Evolutionary conservation across 176 grass and related monocot genomes (phyloP).

Genomic region (Triticum aestivum): DNA sequence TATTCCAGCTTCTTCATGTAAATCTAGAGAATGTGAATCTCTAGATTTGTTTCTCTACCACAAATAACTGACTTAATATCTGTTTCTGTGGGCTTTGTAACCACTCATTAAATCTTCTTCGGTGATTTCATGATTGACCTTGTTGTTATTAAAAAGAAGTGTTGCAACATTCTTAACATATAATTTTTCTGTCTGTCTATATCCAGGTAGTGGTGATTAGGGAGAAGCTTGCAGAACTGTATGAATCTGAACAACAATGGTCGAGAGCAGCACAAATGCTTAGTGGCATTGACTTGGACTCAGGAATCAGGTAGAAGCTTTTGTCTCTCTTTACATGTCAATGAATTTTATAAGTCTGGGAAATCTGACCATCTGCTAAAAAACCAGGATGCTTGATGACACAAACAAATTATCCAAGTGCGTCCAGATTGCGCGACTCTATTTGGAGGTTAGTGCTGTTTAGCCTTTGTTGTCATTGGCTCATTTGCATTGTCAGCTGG

Average conservation of each 20-base stretch:
- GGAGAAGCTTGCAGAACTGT: slow-evolving; percentile 95
- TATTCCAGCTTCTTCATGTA: not conserved
- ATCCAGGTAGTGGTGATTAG: slow-evolving; percentile 87
- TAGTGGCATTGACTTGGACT: slow-evolving; percentile 98
- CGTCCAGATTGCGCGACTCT: slow-evolving; percentile 92
- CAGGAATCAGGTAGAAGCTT: slow-evolving; percentile 78
- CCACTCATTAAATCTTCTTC: not conserved
- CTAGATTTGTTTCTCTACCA: not conserved
- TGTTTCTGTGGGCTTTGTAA: not conserved
- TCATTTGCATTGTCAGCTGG: not conserved
- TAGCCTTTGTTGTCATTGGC: not conserved
- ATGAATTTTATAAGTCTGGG: not conserved
- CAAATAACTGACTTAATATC: not conserved
- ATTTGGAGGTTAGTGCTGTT: slow-evolving; percentile 78
- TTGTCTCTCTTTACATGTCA: not conserved
- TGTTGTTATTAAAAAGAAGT: not conserved
- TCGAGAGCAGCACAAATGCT: slow-evolving; percentile 97
- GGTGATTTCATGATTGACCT: not conserved
- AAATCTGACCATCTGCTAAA: not conserved
- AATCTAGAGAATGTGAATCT: not conserved
- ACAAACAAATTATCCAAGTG: slow-evolving; percentile 97
- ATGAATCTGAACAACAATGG: slow-evolving; percentile 97
- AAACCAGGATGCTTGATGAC: slow-evolving; percentile 84
- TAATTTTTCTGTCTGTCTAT: slow-evolving; percentile 17
- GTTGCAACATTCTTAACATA: not conserved